Percentiles rank a stretch among this genome's conserved stretches.
Evolutionary conservation across 441 rosid genomes (phyloP).

Genomic region (Theobroma grandiflorum): DNA sequence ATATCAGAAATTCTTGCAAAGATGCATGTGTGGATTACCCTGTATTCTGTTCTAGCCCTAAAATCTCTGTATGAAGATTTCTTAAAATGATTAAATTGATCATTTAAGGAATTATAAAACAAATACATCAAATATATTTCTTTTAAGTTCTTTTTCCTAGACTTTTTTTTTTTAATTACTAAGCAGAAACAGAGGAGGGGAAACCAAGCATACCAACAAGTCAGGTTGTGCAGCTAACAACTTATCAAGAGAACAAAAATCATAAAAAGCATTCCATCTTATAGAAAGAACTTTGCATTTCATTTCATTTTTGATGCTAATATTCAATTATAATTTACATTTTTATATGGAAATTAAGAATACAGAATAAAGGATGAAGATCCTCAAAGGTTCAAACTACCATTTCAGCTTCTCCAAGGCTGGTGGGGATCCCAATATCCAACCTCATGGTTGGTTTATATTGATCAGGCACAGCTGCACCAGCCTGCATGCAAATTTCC

Average conservation of each 20-base stretch:
- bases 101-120: not conserved
- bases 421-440: conserved; percentile 82
- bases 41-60: not conserved
- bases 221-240: not conserved
- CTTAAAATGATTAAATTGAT: not conserved
- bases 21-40: not conserved
- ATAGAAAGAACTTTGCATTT: not conserved
- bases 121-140: not conserved
- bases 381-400: conserved; percentile 58
- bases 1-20: not conserved
- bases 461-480: conserved; percentile 73
- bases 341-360: not conserved
- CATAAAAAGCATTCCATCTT: not conserved
- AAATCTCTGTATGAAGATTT: not conserved
- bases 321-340: not conserved
- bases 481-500: conserved; percentile 90
- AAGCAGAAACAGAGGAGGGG: not conserved
- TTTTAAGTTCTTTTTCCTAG: not conserved
- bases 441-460: conserved; percentile 94
- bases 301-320: not conserved
- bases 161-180: no score
- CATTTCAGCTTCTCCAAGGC: conserved; percentile 88
- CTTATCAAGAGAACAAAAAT: not conserved
- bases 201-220: not conserved
- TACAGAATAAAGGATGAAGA: not conserved